These are phyloP conservation scores for Vigna reflexopilosa DNA, from an alignment of 306 rosid genomes.

Conservation along the genomic window DNA sequence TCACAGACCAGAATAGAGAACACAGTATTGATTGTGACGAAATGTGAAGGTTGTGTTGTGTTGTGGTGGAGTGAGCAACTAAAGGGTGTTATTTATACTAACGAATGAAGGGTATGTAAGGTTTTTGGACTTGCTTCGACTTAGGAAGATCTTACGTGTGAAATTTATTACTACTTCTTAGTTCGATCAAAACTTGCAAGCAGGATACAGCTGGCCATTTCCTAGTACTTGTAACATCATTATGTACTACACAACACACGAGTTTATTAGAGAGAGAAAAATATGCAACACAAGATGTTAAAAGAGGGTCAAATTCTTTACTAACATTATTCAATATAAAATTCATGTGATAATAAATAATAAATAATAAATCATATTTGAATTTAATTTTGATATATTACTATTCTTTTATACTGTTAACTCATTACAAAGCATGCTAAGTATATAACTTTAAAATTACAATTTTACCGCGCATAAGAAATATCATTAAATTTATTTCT, in stretches of 20 bases:
- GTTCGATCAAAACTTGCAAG: neutral
- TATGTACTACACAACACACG: neutral
- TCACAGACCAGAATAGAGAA: neutral
- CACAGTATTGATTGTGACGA: neutral
- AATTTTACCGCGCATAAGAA: neutral
- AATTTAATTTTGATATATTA: too few species aligned
- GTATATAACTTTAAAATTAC: too few species aligned
- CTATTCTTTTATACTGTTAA: too few species aligned
- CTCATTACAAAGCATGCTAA: neutral
- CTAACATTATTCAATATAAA: too few species aligned
- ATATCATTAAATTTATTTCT: neutral
- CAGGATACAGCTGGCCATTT: constrained; percentile 38
- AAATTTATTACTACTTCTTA: neutral
- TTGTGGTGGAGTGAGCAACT: neutral
- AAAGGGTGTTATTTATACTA: constrained; percentile 30
- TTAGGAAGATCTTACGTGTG: neutral
- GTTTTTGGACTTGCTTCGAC: neutral
- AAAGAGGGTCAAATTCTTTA: too few species aligned
- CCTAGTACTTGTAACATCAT: neutral
- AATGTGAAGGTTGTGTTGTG: neutral
- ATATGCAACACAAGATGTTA: neutral
- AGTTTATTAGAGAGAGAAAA: neutral
- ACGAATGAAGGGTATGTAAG: neutral
- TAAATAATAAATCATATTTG: too few species aligned
- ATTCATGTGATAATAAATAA: too few species aligned